These are phyloP conservation scores for Talaromyces sp. DNA, from an alignment of 2,329 filamentous ascomycete species.

Conservation along the genomic window DNA sequence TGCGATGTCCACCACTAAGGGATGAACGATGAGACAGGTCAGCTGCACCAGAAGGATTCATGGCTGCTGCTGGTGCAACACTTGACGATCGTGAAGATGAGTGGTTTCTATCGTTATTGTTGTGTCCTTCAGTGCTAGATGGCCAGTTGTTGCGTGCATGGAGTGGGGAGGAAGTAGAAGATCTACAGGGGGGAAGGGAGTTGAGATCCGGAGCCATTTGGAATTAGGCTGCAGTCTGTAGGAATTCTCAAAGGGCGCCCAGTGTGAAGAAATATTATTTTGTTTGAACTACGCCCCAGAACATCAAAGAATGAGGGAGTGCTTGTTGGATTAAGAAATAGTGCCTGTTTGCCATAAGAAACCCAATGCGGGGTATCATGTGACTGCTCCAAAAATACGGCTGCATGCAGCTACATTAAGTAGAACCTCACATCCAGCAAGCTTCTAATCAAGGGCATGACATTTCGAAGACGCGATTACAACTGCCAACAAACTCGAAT, in stretches of 20 bases:
- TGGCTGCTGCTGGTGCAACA: conserved; percentile 47
- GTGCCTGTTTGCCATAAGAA: not conserved
- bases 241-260: not conserved
- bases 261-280: not conserved
- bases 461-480: not conserved
- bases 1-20: conserved; percentile 16
- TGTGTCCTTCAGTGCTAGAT: conserved; percentile 35
- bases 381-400: conserved; percentile 1
- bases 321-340: not conserved
- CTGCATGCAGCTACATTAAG: conserved; percentile 6
- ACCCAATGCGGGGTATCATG: conserved; percentile 14
- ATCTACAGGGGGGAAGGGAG: conserved; percentile 58
- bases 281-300: not conserved
- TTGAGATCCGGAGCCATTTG: conserved; percentile 69
- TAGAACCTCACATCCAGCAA: too few species aligned
- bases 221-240: not conserved
- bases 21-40: conserved; percentile 53
- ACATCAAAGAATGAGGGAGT: not conserved
- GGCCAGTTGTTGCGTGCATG: conserved; percentile 28
- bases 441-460: too few species aligned
- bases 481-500: not conserved
- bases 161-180: conserved; percentile 36
- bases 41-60: conserved; percentile 62
- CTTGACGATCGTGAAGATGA: conserved; percentile 55
- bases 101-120: not conserved